A percentile compares a stretch with the other conserved stretches of the same genome.
phyloP scores from a whole-genome alignment of 2,329 filamentous ascomycete species.

The Incumbomyces lentus region DNA sequence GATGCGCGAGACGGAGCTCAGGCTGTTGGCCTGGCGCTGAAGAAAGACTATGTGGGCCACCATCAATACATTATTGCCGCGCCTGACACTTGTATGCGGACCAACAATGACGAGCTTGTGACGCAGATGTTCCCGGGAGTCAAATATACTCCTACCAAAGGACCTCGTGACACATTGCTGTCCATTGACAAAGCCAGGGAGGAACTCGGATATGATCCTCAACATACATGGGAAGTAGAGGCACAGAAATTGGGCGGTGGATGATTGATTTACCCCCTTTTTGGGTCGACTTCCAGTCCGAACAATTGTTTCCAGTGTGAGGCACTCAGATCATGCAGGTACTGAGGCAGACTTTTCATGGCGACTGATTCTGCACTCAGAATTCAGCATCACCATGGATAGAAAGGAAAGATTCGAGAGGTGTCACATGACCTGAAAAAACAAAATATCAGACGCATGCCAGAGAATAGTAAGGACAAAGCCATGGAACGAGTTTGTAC shows the following conservation, averaged over 20 bases:
- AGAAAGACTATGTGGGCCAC: conserved; percentile 2
- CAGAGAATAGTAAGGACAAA: too few species aligned
- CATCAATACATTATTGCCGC: conserved; percentile 8
- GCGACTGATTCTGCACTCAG: too few species aligned
- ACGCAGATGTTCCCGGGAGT: conserved; percentile 3
- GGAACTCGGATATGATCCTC: conserved; percentile 4
- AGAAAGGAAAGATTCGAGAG: too few species aligned
- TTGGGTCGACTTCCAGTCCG: too few species aligned
- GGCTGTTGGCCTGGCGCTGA: background rate
- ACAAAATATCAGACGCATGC: too few species aligned
- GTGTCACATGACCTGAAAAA: too few species aligned
- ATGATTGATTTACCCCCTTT: too few species aligned
- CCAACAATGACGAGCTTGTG: conserved; percentile 2
- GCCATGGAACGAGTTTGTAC: too few species aligned
- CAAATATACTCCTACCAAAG: conserved; percentile 6
- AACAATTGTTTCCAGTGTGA: too few species aligned
- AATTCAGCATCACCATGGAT: too few species aligned
- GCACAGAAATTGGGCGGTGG: background rate
- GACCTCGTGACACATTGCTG: conserved; percentile 3
- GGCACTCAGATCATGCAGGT: too few species aligned
- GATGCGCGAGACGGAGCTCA: conserved; percentile 30
- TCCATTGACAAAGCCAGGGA: conserved; percentile 5
- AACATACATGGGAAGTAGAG: conserved; percentile 1
- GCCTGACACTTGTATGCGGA: conserved; percentile 5
- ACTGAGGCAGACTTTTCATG: too few species aligned